phyloP scores from a whole-genome alignment of 2,329 filamentous ascomycete genomes.

The Talaromyces marneffei region DNA sequence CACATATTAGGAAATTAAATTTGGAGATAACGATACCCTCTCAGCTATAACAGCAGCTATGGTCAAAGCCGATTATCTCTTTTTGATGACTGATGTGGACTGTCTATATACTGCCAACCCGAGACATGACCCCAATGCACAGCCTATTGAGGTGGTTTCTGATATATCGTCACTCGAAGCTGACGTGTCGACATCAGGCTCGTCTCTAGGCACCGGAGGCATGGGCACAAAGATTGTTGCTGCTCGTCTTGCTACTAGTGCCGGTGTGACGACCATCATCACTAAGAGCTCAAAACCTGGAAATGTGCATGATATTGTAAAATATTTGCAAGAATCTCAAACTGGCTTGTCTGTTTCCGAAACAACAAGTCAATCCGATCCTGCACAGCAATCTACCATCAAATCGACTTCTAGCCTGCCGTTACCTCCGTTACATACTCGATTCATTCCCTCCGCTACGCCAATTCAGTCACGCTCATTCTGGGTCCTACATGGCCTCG shows the following conservation, averaged over 20 bases:
- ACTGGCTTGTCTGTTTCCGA: background rate
- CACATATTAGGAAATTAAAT: conserved; percentile 73
- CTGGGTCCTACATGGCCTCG: conserved; percentile 90
- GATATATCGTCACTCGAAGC: conserved; percentile 78
- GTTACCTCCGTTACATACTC: conserved; percentile 70
- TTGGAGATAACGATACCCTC: conserved; percentile 96
- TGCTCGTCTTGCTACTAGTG: conserved; percentile 83
- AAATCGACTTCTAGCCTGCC: conserved; percentile 38
- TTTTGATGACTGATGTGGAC: conserved; percentile 98
- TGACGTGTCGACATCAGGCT: conserved; percentile 87
- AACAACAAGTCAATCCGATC: conserved; percentile 17
- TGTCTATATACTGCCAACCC: conserved; percentile 97
- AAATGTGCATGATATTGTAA: conserved; percentile 82
- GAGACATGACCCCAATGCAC: conserved; percentile 73
- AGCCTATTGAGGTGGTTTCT: conserved; percentile 84
- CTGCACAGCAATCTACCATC: conserved; percentile 16
- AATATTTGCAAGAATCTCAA: conserved; percentile 57
- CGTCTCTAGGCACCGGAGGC: conserved; percentile 82
- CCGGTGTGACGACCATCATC: conserved; percentile 92
- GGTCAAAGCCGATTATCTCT: conserved; percentile 93
- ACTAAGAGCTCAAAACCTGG: conserved; percentile 89
- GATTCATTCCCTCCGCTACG: conserved; percentile 77
- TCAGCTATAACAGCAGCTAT: conserved; percentile 95
- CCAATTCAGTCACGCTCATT: conserved; percentile 92
- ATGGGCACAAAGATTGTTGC: conserved; percentile 98